Conservation (phyloP, 1,139 yeast genomes). For the Suhomyces terraborum region DNA sequence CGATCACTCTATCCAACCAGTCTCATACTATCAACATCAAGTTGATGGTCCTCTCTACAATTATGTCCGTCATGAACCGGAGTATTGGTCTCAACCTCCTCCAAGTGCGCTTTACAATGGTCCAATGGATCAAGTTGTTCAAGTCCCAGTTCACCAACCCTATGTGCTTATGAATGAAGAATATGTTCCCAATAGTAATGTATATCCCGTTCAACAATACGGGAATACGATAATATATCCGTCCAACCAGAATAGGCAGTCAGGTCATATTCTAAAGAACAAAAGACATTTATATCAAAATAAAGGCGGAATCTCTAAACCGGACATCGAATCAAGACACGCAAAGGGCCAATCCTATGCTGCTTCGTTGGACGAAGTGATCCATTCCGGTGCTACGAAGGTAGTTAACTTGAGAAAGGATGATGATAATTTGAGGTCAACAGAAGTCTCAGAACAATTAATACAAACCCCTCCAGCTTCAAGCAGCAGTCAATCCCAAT, state of each 20-base stretch:
- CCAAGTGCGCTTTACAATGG: conserved; percentile 16
- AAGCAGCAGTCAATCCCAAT: conserved; percentile 15
- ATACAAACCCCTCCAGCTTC: conserved; percentile 29
- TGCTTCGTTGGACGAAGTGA: conserved; percentile 20
- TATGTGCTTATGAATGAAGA: conserved; percentile 22
- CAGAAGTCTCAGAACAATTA: conserved; percentile 16
- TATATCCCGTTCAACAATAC: conserved; percentile 17
- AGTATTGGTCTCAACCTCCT: conserved; percentile 25
- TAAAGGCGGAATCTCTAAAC: conserved; percentile 16
- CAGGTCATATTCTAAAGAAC: conserved; percentile 26
- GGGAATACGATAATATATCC: conserved; percentile 18
- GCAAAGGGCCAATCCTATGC: conserved; percentile 10
- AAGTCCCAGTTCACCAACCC: conserved; percentile 16
- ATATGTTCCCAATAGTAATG: conserved; percentile 15
- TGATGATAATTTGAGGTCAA: conserved; percentile 13
- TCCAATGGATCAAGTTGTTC: conserved; percentile 17
- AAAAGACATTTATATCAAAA: conserved; percentile 25
- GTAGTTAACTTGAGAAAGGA: conserved; percentile 19
- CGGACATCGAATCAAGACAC: conserved; percentile 12
- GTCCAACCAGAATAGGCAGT: conserved; percentile 10
- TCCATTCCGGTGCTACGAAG: conserved; percentile 22
- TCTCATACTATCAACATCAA: conserved; percentile 12
- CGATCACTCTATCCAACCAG: conserved; percentile 12
- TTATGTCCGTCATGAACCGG: conserved; percentile 23
- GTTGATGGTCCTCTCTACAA: conserved; percentile 11